Percentiles rank a stretch among this genome's conserved stretches.
These are phyloP conservation scores for Chaetoceros tenuissimus DNA, from an alignment of 108 stramenopile genomes.

Conservation along the genomic window DNA sequence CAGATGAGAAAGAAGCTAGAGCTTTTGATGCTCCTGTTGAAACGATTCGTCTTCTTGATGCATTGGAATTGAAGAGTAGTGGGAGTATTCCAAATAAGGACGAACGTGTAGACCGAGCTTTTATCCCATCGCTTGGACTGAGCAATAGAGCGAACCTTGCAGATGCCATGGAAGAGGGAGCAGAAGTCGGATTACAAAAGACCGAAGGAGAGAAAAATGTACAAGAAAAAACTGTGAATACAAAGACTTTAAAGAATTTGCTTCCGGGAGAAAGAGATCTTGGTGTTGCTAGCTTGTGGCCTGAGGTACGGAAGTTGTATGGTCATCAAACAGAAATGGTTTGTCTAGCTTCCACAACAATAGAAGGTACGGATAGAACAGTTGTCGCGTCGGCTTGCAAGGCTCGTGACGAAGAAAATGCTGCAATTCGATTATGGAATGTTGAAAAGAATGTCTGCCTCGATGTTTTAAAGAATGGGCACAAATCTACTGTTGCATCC, in stretches of 20 bases:
- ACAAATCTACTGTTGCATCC: constrained; percentile 74
- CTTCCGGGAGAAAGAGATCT: constrained; percentile 78
- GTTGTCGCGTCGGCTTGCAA: constrained; percentile 80
- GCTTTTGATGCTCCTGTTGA: constrained; percentile 77
- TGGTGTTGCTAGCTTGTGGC: constrained; percentile 76
- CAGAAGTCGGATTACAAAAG: background rate
- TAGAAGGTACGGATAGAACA: constrained; percentile 16
- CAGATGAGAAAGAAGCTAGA: constrained; percentile 81
- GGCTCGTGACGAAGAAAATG: constrained; percentile 70
- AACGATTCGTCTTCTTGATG: constrained; percentile 40
- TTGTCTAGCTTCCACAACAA: constrained; percentile 55
- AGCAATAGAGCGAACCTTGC: constrained; percentile 76
- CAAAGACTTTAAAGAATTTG: constrained; percentile 11
- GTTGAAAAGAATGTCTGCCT: constrained; percentile 52
- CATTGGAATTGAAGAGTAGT: constrained; percentile 13
- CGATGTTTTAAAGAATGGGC: constrained; percentile 67
- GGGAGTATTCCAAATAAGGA: constrained; percentile 15
- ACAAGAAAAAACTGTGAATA: background rate
- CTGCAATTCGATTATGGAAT: constrained; percentile 75
- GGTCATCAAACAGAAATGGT: constrained; percentile 81
- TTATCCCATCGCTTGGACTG: constrained; percentile 76
- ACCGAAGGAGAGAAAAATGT: constrained; percentile 14
- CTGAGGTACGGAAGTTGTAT: constrained; percentile 70
- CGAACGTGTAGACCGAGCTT: constrained; percentile 69
- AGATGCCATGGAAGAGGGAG: constrained; percentile 46